These are phyloP conservation scores for Pyrenopolyporus hunteri DNA, from an alignment of 495 filamentous ascomycete genomes.

Conservation along the genomic window DNA sequence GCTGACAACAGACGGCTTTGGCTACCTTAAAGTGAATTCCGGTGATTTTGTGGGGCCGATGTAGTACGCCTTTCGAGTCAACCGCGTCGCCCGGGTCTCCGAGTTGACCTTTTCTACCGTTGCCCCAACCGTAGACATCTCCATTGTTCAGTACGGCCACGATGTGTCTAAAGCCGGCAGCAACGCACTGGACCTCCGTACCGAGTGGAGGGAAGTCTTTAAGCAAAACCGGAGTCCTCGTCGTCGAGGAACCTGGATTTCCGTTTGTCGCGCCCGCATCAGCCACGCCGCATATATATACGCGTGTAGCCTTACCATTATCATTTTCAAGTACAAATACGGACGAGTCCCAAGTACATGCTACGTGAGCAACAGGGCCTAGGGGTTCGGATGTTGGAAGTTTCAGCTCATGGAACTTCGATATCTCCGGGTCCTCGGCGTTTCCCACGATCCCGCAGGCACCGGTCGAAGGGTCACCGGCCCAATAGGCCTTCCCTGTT, in stretches of 20 bases:
- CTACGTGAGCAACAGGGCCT: slow-evolving; percentile 42
- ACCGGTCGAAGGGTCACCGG: slow-evolving; percentile 65
- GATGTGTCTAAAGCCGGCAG: slow-evolving; percentile 77
- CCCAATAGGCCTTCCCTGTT: slow-evolving; percentile 62
- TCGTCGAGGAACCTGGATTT: neutral
- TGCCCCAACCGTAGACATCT: slow-evolving; percentile 87
- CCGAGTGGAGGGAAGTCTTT: slow-evolving; percentile 65
- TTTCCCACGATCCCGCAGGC: slow-evolving; percentile 53
- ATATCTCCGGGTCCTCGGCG: slow-evolving; percentile 3
- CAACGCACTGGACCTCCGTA: slow-evolving; percentile 60
- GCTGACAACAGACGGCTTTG: slow-evolving; percentile 75
- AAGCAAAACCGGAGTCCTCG: slow-evolving; percentile 44
- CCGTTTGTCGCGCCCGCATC: slow-evolving; percentile 28
- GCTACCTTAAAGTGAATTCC: slow-evolving; percentile 60
- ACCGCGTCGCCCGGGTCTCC: slow-evolving; percentile 52
- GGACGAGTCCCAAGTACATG: slow-evolving; percentile 80
- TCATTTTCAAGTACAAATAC: slow-evolving; percentile 58
- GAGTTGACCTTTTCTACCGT: slow-evolving; percentile 81
- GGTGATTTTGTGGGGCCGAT: slow-evolving; percentile 63
- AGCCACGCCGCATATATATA: slow-evolving; percentile 66
- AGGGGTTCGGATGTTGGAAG: slow-evolving; percentile 10
- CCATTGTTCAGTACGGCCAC: slow-evolving; percentile 76
- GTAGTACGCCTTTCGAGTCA: slow-evolving; percentile 48
- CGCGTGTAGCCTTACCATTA: slow-evolving; percentile 40
- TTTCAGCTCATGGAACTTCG: slow-evolving; percentile 38